Base-by-base conservation (phyloP, 495 filamentous ascomycete species). In the Lasiosphaeris hirsuta region DNA sequence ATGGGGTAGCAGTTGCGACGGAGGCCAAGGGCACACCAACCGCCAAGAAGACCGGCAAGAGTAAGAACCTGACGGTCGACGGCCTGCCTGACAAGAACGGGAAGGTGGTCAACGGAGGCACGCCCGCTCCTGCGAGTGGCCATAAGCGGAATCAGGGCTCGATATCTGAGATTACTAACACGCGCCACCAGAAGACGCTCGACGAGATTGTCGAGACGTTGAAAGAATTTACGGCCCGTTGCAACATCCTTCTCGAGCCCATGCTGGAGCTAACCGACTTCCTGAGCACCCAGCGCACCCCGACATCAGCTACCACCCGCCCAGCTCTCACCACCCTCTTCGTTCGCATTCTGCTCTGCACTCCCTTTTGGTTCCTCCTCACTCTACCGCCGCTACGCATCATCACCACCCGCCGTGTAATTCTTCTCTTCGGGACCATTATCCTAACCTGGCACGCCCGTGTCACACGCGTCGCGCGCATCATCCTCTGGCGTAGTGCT, bases 201-300 rank as follows among this genome's bases (percentile, higher is more conserved):
- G 94, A 99, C 63, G 94, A 97, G 75, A 97, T 99, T 57, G 88
- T 99, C 47, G 92, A 96, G 61, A 92, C 89, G 0, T 75, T 99
- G 58, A 88, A 87, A 67, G 82, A 86, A 19, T 92, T 99, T 65
- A 97, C 91, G 2, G 86, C 84, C 4, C 79, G 94, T 43, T 96
- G 95, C 73, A 96, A 96, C 71, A 86, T 96, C 37, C 78, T 99
- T 9, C 80, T 97, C 15, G 92, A 96, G 60, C 94, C 94, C 4
- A 80, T 96, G 39, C 78, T 95, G 33, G 83, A 88, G 59, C 76
- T 98, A 58, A 96, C 93, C 48, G 90, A 96, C 67, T 96, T 96
- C 69, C 80, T 99, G 14, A 96, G 90, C 17, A 96, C 92, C 0
- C 90, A 96, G 60, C 81, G 87, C 41, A 96, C 90, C 0, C 87